phyloP scores from a whole-genome alignment of 148 eudicot genomes.

The Rhododendron ferrugineum region DNA sequence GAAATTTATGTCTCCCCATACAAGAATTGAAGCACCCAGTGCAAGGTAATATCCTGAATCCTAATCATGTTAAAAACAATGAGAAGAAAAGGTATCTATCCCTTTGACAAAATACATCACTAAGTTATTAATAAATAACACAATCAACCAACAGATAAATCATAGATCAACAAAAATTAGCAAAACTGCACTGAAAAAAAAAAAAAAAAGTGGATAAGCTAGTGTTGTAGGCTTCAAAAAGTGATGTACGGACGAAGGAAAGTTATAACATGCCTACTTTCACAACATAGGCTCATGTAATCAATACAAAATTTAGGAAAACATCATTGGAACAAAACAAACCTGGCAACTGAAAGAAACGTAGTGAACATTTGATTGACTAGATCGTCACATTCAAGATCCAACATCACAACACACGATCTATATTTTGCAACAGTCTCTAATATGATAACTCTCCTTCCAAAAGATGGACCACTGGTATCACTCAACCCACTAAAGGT shows the following conservation, averaged over 20 bases:
- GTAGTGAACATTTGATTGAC: slow-evolving; percentile 77
- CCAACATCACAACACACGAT: slow-evolving; percentile 96
- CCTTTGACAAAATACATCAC: neutral
- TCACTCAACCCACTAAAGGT: slow-evolving; percentile 79
- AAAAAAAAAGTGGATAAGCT: neutral
- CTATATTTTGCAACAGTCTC: slow-evolving; percentile 94
- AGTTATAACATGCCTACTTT: neutral
- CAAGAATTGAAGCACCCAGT: neutral
- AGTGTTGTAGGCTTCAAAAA: neutral
- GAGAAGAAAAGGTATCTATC: neutral
- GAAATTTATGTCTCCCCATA: neutral
- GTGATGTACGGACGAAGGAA: neutral
- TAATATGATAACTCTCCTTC: slow-evolving; percentile 80
- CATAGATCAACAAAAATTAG: neutral
- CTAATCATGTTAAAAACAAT: neutral
- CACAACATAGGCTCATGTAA: neutral
- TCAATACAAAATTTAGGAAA: neutral
- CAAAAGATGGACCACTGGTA: slow-evolving; percentile 73
- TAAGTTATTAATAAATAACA: neutral
- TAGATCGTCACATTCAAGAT: slow-evolving; percentile 96
- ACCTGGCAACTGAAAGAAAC: slow-evolving; percentile 88
- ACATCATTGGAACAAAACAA: slow-evolving; percentile 10
- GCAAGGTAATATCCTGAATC: neutral
- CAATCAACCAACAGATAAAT: neutral
- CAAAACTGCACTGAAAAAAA: too few species aligned